Evolutionary conservation across 2,329 filamentous ascomycete genomes (phyloP).

Genomic region (Fusarium caatingaense): DNA sequence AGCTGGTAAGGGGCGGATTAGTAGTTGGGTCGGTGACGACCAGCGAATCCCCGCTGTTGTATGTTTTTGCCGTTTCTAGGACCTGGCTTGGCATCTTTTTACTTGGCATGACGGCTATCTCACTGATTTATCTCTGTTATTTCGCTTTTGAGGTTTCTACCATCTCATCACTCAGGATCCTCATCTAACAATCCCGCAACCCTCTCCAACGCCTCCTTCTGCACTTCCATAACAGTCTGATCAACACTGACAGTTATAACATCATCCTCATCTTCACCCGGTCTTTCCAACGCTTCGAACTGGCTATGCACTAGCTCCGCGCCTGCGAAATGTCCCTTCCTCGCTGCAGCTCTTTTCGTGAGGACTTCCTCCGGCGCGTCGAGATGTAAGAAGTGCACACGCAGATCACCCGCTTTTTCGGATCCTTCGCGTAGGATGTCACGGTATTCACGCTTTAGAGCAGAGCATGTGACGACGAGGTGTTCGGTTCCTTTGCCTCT

Average conservation of each 20-base stretch:
- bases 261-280: conserved; percentile 4
- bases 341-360: conserved; percentile 5
- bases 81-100: neutral
- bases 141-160: neutral
- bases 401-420: conserved; percentile 17
- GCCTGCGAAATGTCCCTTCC: conserved; percentile 26
- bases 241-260: conserved; percentile 25
- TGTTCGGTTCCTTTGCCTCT: conserved; percentile 27
- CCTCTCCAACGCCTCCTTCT: conserved; percentile 17
- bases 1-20: neutral
- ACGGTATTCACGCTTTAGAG: conserved; percentile 21
- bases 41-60: conserved; percentile 3
- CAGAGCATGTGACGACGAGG: conserved; percentile 32
- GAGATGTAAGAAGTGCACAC: conserved; percentile 26
- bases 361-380: conserved; percentile 29
- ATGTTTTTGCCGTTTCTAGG: neutral
- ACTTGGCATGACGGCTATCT: neutral
- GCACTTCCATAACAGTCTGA: conserved; percentile 16
- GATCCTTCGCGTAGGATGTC: conserved; percentile 28
- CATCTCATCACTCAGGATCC: neutral
- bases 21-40: conserved; percentile 6
- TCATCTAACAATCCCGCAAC: conserved; percentile 17
- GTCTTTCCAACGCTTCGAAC: conserved; percentile 17
- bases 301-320: conserved; percentile 21
- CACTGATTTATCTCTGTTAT: too few species aligned